Evolutionary conservation across 2,329 filamentous ascomycete species (phyloP).

Genomic region (Chrysoporthe austroafricana): DNA sequence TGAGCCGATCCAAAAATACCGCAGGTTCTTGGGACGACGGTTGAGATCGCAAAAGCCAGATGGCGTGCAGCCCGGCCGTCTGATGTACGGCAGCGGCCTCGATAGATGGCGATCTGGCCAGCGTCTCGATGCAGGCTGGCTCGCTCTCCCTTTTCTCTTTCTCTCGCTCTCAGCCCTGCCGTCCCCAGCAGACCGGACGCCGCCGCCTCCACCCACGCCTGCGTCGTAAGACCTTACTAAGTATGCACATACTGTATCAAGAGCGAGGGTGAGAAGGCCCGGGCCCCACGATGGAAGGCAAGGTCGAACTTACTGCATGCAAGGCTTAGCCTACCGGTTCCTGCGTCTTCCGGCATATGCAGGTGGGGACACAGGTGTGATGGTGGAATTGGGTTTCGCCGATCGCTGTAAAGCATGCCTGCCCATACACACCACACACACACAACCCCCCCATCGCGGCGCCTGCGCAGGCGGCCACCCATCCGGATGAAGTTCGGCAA

Average conservation of each 20-base stretch:
- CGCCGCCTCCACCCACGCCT: not conserved
- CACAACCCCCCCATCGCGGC: no score
- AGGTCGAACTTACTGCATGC: not conserved
- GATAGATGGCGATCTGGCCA: no score
- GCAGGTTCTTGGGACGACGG: not conserved
- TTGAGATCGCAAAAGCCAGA: not conserved
- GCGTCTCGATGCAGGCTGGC: not conserved
- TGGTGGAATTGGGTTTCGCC: not conserved
- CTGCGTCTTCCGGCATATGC: slow-evolving; percentile 5
- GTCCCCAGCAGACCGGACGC: not conserved
- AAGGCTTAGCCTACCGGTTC: slow-evolving; percentile 6
- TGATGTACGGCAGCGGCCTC: no score
- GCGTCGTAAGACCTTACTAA: not conserved
- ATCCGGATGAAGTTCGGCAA: no score
- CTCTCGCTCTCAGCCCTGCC: not conserved
- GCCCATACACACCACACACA: no score
- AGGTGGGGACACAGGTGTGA: not conserved
- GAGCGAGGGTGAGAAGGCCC: not conserved
- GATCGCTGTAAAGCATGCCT: no score
- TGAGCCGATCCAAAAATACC: not conserved
- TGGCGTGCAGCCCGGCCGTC: no score
- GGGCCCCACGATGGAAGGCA: not conserved
- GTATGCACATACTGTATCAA: not conserved
- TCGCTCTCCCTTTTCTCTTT: not conserved
- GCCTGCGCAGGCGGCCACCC: no score